Evolutionary conservation across 208 protist genomes (phyloP), one percentile per base, ranked within the genome.

Genomic region (Trypanosomatidae sp.): DNA sequence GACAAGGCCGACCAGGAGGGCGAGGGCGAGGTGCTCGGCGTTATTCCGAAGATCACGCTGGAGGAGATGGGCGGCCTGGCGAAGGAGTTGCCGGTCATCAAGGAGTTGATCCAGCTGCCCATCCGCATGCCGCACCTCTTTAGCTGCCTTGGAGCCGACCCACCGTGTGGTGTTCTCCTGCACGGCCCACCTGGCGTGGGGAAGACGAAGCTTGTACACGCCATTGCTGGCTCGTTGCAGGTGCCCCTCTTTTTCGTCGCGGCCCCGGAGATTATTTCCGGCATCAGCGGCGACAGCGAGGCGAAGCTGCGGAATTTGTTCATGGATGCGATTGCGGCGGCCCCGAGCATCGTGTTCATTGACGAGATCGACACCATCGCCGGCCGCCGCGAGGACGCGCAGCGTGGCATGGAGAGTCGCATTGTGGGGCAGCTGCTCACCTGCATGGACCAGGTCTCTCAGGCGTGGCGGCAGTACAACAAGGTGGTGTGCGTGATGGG

Each of bases 231-330:
- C 19, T 93, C 97, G 28, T 84, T 98, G 62, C 84, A 96, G 67
- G 91, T 99, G 22, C 88, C 95, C n/a, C 96, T 99, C 47, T 98
- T 99, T 58, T 96, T 97, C 28, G 91, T 99, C 47, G 89, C 93
- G 2, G 98, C 95, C 17, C 97, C 98, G 0, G 98, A 99, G 76
- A 92, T 99, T 70, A 95, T 99, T 5, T 96, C 91, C 12, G 98
- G 99, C 59, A 98, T 99, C 74, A 99, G 98, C 53, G 99, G 99
- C n/a, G 98, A 99, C 79, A 99, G 95, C 69, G 99, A 99, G 87
- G 85, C 91, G 22, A 99, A 99, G 56, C 87, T 99, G 69, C 86
- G 99, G 10, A 84, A 94, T 50, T 77, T 99, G 30, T 99, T 99
- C 76, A 86, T 83, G 60, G 91, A 98, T 66, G 98, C 98, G 52